Evolutionary conservation across 441 rosid species (phyloP).

Genomic region (Arabidopsis hybrid): DNA sequence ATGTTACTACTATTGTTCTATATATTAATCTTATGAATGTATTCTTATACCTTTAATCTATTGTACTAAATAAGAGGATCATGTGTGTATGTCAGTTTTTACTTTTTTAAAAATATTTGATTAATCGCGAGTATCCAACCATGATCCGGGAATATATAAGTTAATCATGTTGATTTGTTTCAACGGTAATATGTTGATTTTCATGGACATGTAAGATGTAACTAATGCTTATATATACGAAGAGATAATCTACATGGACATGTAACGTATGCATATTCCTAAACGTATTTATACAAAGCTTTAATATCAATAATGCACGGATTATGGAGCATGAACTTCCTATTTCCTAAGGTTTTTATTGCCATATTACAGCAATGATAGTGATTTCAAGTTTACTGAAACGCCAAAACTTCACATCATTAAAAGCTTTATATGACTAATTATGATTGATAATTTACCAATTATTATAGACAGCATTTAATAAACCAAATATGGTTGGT

Average conservation of each 20-base stretch:
- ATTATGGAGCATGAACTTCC: constrained; percentile 1
- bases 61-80: constrained; percentile 25
- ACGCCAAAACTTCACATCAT: constrained; percentile 43
- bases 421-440: constrained; percentile 32
- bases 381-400: constrained; percentile 12
- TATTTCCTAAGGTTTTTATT: background rate
- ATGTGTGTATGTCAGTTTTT: constrained; percentile 44
- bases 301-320: background rate
- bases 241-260: background rate
- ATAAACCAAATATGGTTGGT: constrained; percentile 38
- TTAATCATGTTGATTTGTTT: constrained; percentile 11
- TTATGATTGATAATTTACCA: constrained; percentile 39
- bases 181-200: background rate
- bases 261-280: background rate
- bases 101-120: background rate
- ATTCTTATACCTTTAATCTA: constrained; percentile 5
- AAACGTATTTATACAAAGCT: background rate
- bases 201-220: background rate
- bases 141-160: constrained; percentile 18
- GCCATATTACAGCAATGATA: constrained; percentile 28
- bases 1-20: constrained; percentile 18
- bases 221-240: background rate
- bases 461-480: constrained; percentile 45
- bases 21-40: constrained; percentile 22
- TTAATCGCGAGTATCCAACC: constrained; percentile 41